Evolutionary conservation across 371 early-diverging fungal genomes (phyloP), one percentile per base, ranked within the genome.

Genomic region (Mucor sp.): DNA sequence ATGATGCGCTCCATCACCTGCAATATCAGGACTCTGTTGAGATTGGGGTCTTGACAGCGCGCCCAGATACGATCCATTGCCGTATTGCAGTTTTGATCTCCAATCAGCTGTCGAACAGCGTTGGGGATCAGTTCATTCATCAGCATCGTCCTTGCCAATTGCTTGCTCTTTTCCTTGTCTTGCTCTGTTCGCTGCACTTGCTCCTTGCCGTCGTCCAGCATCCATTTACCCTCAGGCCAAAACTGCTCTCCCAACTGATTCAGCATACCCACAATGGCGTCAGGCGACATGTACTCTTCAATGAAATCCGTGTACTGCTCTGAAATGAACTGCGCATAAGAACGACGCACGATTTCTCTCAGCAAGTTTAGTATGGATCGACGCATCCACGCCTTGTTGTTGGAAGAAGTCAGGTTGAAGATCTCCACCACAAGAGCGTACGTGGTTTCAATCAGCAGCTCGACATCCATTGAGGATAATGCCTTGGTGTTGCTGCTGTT

Each of bases 11-110:
- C 84, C 12, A 84, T 15, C 3, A 84, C 23, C 41, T 84, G 84
- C 17, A 84, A 60, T 14, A 81, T 72, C 17, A 84, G 50, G 0
- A 84, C 75, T 21, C 84, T 68, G 48, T 84, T 84, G 6, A 84
- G 47, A 15, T 64, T 63, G 57, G 70, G 70, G 50, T 80, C 72
- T 48, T 84, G 84, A 9, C 63, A 66, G 41, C 84, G 71, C 17
- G 66, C 60, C 81, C 81, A 84, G 3, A 84, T 67, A n/a, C 82
- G 68, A 65, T 84, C 78, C 84, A 84, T 84, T 0, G 84, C 76
- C 12, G 63, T 69, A 47, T 68, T 76, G 44, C 76, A 78, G 19
- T 84, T 84, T 58, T 81, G 78, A 15, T 84, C 84, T 14, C 84
- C 84, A 63, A 84, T 76, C 14, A 84, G 33, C 21, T 84, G 84